phyloP scores from a whole-genome alignment of 2,329 filamentous ascomycete genomes.

The Metarhizium anisopliae region DNA sequence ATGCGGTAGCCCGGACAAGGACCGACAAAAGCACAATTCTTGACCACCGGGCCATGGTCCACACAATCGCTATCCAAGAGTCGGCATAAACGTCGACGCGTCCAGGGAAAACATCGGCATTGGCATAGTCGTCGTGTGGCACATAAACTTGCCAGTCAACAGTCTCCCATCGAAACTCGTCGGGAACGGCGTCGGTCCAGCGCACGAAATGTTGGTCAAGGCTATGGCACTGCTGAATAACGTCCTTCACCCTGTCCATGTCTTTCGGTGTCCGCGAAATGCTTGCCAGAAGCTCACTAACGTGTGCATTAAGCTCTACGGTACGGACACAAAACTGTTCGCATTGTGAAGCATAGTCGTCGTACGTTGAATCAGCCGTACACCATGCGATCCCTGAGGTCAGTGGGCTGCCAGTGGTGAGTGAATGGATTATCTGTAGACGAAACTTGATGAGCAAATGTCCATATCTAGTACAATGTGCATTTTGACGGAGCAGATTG shows the following conservation, averaged over 20 bases:
- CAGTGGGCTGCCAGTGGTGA: neutral
- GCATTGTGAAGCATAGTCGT: neutral
- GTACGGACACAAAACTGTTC: neutral
- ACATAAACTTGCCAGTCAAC: neutral
- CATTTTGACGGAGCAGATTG: neutral
- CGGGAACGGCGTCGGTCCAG: neutral
- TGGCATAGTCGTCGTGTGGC: neutral
- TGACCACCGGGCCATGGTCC: neutral
- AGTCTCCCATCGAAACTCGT: neutral
- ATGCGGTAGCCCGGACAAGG: neutral
- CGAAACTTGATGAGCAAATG: neutral
- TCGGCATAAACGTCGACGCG: neutral
- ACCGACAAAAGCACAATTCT: neutral
- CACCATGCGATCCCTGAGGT: neutral
- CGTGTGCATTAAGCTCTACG: neutral
- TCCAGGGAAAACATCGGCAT: neutral
- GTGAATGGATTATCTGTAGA: neutral
- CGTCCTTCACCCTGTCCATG: neutral
- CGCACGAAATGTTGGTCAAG: neutral
- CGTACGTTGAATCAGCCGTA: neutral
- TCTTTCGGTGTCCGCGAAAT: neutral
- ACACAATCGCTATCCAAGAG: neutral
- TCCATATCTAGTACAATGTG: neutral
- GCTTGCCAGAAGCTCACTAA: neutral
- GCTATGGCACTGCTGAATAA: neutral